These are phyloP conservation scores for Cladosporium sp. DNA, from an alignment of 2,329 filamentous ascomycete genomes.

Conservation along the genomic window DNA sequence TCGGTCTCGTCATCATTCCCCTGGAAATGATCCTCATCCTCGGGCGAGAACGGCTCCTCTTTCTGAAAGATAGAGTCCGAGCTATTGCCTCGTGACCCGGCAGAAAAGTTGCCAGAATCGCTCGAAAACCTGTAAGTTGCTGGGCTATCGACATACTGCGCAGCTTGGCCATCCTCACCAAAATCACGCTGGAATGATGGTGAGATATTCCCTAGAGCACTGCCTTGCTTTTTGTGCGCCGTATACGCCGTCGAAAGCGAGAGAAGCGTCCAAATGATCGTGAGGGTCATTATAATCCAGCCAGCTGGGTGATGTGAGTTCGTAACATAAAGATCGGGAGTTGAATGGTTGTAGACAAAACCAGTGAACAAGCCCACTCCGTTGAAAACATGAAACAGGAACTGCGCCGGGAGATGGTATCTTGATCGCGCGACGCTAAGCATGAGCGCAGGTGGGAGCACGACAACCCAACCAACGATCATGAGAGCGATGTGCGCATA, in stretches of 20 bases:
- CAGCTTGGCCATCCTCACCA: slow-evolving; percentile 24
- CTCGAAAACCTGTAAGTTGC: slow-evolving; percentile 34
- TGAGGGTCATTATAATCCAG: slow-evolving; percentile 73
- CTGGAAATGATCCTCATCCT: slow-evolving; percentile 24
- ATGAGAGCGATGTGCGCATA: slow-evolving; percentile 66
- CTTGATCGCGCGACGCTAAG: slow-evolving; percentile 76
- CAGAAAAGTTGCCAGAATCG: slow-evolving; percentile 33
- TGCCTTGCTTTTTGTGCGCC: slow-evolving; percentile 13
- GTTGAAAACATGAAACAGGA: slow-evolving; percentile 45
- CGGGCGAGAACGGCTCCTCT: slow-evolving; percentile 13
- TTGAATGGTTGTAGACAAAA: slow-evolving; percentile 70
- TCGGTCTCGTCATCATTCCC: slow-evolving; percentile 35
- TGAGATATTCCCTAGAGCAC: not conserved
- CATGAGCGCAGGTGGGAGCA: slow-evolving; percentile 76
- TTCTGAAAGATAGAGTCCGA: slow-evolving; percentile 26
- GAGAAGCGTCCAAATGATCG: slow-evolving; percentile 65
- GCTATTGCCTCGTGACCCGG: slow-evolving; percentile 29
- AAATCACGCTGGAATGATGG: slow-evolving; percentile 18
- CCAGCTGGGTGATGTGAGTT: slow-evolving; percentile 87
- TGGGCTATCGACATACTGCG: slow-evolving; percentile 20
- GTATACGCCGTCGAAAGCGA: slow-evolving; percentile 58
- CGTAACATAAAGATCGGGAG: slow-evolving; percentile 78
- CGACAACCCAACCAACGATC: slow-evolving; percentile 65
- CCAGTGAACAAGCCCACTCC: slow-evolving; percentile 59
- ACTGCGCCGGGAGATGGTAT: slow-evolving; percentile 64